Conservation (phyloP, 1,284 basidiomycete species). For the Rhodotorula sp. region DNA sequence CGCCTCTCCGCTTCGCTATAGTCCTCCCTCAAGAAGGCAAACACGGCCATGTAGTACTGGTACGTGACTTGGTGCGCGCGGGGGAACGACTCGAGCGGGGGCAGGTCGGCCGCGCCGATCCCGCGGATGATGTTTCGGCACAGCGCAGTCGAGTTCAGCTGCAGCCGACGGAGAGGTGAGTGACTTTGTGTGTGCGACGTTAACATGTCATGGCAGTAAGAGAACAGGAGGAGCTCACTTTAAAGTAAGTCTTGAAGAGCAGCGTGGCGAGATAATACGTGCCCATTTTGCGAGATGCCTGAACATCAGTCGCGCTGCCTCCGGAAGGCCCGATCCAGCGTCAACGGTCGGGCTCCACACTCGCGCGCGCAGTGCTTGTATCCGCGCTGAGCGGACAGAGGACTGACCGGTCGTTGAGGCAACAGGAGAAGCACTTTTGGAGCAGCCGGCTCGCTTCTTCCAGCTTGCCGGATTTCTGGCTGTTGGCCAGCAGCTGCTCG, state of each 20-base stretch:
- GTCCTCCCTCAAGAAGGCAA: slow-evolving; percentile 89
- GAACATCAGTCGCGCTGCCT: slow-evolving; percentile 11
- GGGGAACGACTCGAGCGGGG: slow-evolving; percentile 71
- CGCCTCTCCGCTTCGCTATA: slow-evolving; percentile 65
- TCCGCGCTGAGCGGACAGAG: neutral
- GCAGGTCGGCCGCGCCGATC: slow-evolving; percentile 74
- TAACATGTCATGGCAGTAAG: neutral
- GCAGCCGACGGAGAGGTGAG: slow-evolving; percentile 2
- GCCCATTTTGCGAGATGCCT: slow-evolving; percentile 56
- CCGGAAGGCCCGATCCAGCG: slow-evolving; percentile 9
- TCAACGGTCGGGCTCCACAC: neutral
- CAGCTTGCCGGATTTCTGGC: slow-evolving; percentile 66
- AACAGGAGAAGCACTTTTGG: slow-evolving; percentile 86
- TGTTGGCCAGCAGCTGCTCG: slow-evolving; percentile 8
- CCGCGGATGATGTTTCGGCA: slow-evolving; percentile 90
- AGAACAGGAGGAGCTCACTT: slow-evolving; percentile 56
- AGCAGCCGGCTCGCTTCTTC: slow-evolving; percentile 89
- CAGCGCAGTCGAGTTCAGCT: slow-evolving; percentile 86
- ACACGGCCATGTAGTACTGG: slow-evolving; percentile 88
- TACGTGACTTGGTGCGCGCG: slow-evolving; percentile 84
- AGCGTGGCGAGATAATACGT: slow-evolving; percentile 91
- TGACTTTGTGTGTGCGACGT: neutral
- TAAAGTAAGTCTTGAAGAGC: slow-evolving; percentile 91
- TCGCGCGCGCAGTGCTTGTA: neutral
- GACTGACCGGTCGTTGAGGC: slow-evolving; percentile 78